These are phyloP conservation scores for Lolium rigidum DNA, from an alignment of 176 grass and related monocot genomes.

Conservation along the genomic window DNA sequence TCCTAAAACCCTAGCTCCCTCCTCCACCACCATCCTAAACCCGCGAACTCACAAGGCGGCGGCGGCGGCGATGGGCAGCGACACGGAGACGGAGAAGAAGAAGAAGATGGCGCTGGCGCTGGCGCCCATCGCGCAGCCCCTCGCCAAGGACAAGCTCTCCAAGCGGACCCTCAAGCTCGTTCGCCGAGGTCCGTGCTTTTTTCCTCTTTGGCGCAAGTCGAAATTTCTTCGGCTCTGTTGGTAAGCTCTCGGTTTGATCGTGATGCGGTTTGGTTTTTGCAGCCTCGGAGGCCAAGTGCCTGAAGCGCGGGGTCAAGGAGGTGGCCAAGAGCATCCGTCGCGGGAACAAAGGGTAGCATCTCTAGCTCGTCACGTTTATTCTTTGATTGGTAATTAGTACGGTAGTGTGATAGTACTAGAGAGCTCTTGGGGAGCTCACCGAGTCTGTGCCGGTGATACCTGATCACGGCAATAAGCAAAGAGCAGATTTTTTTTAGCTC, in stretches of 20 bases:
- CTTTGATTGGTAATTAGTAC: not conserved
- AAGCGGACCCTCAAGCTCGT: constrained; percentile 93
- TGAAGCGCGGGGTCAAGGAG: constrained; percentile 96
- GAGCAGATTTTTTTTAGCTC: not conserved
- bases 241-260: not conserved
- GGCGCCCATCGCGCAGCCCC: constrained; percentile 80
- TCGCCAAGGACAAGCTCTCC: constrained; percentile 80
- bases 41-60: not conserved
- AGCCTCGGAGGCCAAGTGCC: constrained; percentile 88
- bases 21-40: constrained; percentile 38
- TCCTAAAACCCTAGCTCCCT: constrained; percentile 41
- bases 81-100: constrained; percentile 57
- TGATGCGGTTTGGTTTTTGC: not conserved
- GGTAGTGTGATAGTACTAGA: not conserved
- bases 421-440: not conserved
- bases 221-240: not conserved
- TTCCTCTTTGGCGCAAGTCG: not conserved
- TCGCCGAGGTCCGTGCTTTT: constrained; percentile 51
- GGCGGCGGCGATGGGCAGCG: constrained; percentile 53
- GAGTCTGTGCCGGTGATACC: not conserved
- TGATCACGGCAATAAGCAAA: not conserved
- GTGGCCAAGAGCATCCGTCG: constrained; percentile 96
- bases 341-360: constrained; percentile 73
- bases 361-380: not conserved
- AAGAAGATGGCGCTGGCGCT: constrained; percentile 53